A percentile compares a stretch with the other conserved stretches of the same genome.
These are phyloP conservation scores for Cavenderia fasciculata DNA, from an alignment of 78 protist species.

Conservation along the genomic window DNA sequence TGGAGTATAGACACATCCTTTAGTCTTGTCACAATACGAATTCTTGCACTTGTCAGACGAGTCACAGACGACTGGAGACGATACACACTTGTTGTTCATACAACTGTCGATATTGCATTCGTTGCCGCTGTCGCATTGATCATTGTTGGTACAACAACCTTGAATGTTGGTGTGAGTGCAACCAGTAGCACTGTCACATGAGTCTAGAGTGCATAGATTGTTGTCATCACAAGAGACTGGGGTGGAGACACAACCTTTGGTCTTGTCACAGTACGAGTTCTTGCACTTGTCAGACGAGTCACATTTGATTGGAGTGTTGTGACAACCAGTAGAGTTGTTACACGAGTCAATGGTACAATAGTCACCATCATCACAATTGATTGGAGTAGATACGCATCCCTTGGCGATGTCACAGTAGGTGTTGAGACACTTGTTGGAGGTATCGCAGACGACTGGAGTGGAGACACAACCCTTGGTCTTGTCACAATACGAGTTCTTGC, in stretches of 20 bases:
- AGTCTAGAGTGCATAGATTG: constrained; percentile 26
- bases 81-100: neutral
- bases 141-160: neutral
- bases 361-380: constrained; percentile 32
- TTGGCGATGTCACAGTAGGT: constrained; percentile 8
- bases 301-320: neutral
- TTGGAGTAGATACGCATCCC: constrained; percentile 3
- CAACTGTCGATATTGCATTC: constrained; percentile 1
- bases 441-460: neutral
- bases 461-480: constrained; percentile 6
- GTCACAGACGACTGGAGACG: neutral
- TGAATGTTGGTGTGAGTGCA: neutral
- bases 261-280: constrained; percentile 10
- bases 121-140: constrained; percentile 16
- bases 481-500: too few species aligned
- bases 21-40: neutral
- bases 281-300: constrained; percentile 26
- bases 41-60: neutral
- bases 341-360: constrained; percentile 41
- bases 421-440: neutral
- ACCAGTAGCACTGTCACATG: constrained; percentile 2
- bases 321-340: neutral
- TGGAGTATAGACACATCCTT: constrained; percentile 29
- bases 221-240: constrained; percentile 18
- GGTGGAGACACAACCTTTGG: neutral